Evolutionary conservation across 2,329 filamentous ascomycete genomes (phyloP), one percentile per base, ranked within the genome.

Genomic region (Daldinia sp.): DNA sequence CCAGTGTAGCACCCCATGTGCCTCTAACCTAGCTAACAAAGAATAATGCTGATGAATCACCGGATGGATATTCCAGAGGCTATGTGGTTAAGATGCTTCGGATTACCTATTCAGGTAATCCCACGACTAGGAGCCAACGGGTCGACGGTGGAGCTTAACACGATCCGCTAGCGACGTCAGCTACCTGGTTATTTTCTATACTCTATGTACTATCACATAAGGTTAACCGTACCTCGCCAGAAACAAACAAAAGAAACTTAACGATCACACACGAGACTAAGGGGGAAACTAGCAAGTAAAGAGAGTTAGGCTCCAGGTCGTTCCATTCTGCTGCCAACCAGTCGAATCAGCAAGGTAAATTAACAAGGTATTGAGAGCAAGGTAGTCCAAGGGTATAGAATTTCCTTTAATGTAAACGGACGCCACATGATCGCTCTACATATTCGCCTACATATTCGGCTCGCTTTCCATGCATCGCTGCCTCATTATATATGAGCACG

Each of bases 41-140:
- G 52, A 58, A 47, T 30, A 51, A 17, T 47, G 50, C 51, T 45
- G 29, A 29, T 61, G 64, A 63, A 61, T 56, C 61, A 58, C 57
- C 41, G 53, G 41, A 49, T 35, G 52, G 39, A 29, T 25, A 48
- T 65, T 62, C 60, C 56, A 41, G 43, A 51, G 48, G 41, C 35
- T 52, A 52, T 32, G n/a, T n/a, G 30, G 35, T 37, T 47, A 30
- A 29, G 59, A 56, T 32, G 29, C 37, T 43, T 63, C 71, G 71
- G 71, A 34, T 72, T 72, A 29, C 71, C 71, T 39, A 48, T 63
- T 68, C 27, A 32, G 68, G 71, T 13, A 70, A 65, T 57, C 62
- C 39, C 62, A 67, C 23, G 27, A 45, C 35, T 29, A 62, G 23
- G 47, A 25, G 17, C 27, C 25, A 23, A 50, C 47, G 30, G 29